These are phyloP conservation scores for Teunomyces tritomae DNA, from an alignment of 805 yeast species.

Conservation along the genomic window DNA sequence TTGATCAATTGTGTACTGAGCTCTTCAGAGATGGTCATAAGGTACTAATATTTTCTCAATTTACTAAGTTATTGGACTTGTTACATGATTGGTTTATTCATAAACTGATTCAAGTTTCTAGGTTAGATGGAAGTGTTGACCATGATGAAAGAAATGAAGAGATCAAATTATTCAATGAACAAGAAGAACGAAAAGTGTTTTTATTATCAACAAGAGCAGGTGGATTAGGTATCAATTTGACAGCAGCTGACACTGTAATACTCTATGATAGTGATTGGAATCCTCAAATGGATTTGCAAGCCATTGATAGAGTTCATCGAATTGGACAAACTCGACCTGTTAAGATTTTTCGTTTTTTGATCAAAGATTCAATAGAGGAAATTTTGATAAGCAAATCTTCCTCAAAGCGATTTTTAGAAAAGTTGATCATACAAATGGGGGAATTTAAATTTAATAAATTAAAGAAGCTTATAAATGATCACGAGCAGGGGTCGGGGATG, in stretches of 20 bases:
- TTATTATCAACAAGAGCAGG: conserved; percentile 90
- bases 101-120: conserved; percentile 44
- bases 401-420: conserved; percentile 75
- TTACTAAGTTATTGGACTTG: conserved; percentile 77
- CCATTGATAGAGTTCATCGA: conserved; percentile 93
- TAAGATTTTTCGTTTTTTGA: conserved; percentile 71
- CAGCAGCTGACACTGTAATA: conserved; percentile 86
- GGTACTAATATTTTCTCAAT: conserved; percentile 82
- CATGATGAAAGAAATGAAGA: conserved; percentile 65
- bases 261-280: conserved; percentile 95
- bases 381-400: conserved; percentile 75
- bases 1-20: conserved; percentile 58
- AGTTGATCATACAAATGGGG: conserved; percentile 53
- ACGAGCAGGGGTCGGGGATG: conserved; percentile 4
- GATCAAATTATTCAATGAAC: conserved; percentile 50
- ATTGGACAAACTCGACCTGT: conserved; percentile 90
- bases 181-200: conserved; percentile 45
- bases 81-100: conserved; percentile 69
- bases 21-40: conserved; percentile 58
- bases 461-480: conserved; percentile 19
- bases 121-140: conserved; percentile 74
- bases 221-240: conserved; percentile 85
- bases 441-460: conserved; percentile 32
- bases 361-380: conserved; percentile 81
- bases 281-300: conserved; percentile 95